Conservation (phyloP, 768 basidiomycete genomes). For the Asterophora lycoperdoides region DNA sequence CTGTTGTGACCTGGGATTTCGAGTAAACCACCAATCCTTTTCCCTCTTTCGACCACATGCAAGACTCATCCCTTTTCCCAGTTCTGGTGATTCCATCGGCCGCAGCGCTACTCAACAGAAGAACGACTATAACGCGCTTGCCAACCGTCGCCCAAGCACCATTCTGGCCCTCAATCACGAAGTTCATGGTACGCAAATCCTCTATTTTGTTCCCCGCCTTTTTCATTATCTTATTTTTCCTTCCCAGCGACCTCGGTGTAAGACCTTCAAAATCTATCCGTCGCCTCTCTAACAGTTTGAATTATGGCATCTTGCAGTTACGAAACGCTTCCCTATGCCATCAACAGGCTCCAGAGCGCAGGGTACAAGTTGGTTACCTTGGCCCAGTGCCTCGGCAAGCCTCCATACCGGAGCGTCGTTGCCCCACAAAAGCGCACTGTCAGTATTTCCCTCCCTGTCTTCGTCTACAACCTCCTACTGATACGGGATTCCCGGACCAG, state of each 20-base stretch:
- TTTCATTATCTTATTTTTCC: neutral
- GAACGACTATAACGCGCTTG: slow-evolving; percentile 23
- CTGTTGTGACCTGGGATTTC: slow-evolving; percentile 34
- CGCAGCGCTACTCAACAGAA: slow-evolving; percentile 26
- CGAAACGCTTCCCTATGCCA: slow-evolving; percentile 36
- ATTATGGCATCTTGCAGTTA: slow-evolving; percentile 16
- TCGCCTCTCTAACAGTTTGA: neutral
- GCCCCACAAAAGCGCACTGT: slow-evolving; percentile 29
- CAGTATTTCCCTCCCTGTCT: slow-evolving; percentile 12
- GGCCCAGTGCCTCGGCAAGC: slow-evolving; percentile 37
- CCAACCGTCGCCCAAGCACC: slow-evolving; percentile 27
- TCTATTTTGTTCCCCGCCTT: neutral
- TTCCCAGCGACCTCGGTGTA: slow-evolving; percentile 22
- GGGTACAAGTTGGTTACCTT: slow-evolving; percentile 42
- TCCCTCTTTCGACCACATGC: neutral
- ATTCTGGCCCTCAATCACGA: slow-evolving; percentile 41
- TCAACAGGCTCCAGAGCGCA: slow-evolving; percentile 31
- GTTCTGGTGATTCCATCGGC: slow-evolving; percentile 37
- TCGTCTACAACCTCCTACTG: neutral
- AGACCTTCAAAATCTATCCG: neutral
- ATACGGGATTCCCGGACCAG: neutral
- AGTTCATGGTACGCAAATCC: slow-evolving; percentile 23
- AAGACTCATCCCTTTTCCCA: slow-evolving; percentile 9
- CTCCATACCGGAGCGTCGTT: slow-evolving; percentile 33
- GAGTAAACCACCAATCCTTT: slow-evolving; percentile 23